phyloP scores from a whole-genome alignment of 2,329 filamentous ascomycete species.

The Scortechinia acanthostroma region DNA sequence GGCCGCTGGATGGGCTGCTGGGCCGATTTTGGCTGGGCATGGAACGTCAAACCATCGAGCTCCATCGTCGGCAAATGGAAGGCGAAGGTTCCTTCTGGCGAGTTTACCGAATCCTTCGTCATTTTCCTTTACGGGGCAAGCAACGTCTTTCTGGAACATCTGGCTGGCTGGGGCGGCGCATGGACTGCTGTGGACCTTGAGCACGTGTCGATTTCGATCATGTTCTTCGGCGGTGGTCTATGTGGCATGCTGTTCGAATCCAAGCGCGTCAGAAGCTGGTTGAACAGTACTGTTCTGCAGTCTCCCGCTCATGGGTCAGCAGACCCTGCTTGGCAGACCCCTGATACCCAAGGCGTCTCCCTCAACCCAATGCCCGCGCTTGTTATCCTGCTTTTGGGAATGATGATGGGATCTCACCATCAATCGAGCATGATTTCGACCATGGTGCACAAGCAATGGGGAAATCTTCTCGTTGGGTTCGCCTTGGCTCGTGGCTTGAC shows the following conservation, averaged over 20 bases:
- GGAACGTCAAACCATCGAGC: slow-evolving; percentile 71
- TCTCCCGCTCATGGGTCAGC: slow-evolving; percentile 31
- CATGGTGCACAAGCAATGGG: slow-evolving; percentile 94
- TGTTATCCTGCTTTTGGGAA: slow-evolving; percentile 77
- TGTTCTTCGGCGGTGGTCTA: slow-evolving; percentile 88
- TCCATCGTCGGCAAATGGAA: slow-evolving; percentile 55
- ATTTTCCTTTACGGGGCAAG: slow-evolving; percentile 85
- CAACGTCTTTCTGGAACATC: slow-evolving; percentile 88
- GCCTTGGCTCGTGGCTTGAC: slow-evolving; percentile 72
- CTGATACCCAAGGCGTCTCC: slow-evolving; percentile 65
- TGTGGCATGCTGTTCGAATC: slow-evolving; percentile 84
- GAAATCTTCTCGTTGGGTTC: slow-evolving; percentile 73
- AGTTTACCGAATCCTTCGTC: slow-evolving; percentile 82
- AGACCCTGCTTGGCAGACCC: slow-evolving; percentile 42
- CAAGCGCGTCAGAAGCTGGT: slow-evolving; percentile 54
- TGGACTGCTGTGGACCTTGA: slow-evolving; percentile 81
- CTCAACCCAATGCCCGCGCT: slow-evolving; percentile 84
- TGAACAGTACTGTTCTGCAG: slow-evolving; percentile 43
- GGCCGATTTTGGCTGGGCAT: slow-evolving; percentile 85
- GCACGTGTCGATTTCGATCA: slow-evolving; percentile 83
- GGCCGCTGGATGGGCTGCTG: slow-evolving; percentile 88
- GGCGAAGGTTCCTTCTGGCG: slow-evolving; percentile 60
- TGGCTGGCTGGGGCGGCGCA: slow-evolving; percentile 61
- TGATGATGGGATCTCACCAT: slow-evolving; percentile 93
- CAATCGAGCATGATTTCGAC: slow-evolving; percentile 76